Conservation (phyloP, 2,329 filamentous ascomycete species). For the Beauveria scarabaeidicola region DNA sequence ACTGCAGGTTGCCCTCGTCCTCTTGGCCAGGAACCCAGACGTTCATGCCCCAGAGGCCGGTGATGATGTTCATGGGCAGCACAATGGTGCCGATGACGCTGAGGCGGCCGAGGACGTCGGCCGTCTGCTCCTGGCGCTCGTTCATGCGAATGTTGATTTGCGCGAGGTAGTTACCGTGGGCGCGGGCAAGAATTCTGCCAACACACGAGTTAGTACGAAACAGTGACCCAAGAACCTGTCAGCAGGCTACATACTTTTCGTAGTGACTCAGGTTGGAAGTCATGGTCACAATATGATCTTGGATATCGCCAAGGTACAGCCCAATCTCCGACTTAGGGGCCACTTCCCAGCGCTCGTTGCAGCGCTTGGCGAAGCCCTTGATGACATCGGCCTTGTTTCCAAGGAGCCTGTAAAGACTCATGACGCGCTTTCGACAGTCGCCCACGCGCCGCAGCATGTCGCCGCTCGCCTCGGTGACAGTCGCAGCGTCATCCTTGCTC, state of each 20-base stretch:
- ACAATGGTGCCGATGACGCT: conserved; percentile 96
- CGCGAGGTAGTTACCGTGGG: conserved; percentile 95
- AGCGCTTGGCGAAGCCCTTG: conserved; percentile 96
- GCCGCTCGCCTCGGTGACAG: conserved; percentile 42
- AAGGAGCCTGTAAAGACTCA: conserved; percentile 84
- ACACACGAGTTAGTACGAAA: not conserved
- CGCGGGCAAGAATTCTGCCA: conserved; percentile 71
- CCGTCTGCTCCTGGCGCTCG: conserved; percentile 90
- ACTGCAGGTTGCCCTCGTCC: conserved; percentile 61
- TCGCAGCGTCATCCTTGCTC: conserved; percentile 36
- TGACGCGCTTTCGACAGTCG: conserved; percentile 93
- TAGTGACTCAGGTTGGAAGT: conserved; percentile 93
- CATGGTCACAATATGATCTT: conserved; percentile 99
- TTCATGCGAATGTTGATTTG: conserved; percentile 99
- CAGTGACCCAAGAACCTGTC: too few relatives aligned
- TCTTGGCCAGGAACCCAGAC: conserved; percentile 91
- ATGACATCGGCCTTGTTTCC: conserved; percentile 99
- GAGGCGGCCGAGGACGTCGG: conserved; percentile 87
- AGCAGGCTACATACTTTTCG: conserved; percentile 62
- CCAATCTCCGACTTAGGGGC: conserved; percentile 93
- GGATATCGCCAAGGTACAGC: conserved; percentile 95
- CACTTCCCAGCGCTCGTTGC: conserved; percentile 96
- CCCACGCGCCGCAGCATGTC: conserved; percentile 92
- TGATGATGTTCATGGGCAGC: conserved; percentile 97
- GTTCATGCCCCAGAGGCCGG: conserved; percentile 98